Conservation (phyloP, 2,329 filamentous ascomycete genomes). For the Fusarium sp. region DNA sequence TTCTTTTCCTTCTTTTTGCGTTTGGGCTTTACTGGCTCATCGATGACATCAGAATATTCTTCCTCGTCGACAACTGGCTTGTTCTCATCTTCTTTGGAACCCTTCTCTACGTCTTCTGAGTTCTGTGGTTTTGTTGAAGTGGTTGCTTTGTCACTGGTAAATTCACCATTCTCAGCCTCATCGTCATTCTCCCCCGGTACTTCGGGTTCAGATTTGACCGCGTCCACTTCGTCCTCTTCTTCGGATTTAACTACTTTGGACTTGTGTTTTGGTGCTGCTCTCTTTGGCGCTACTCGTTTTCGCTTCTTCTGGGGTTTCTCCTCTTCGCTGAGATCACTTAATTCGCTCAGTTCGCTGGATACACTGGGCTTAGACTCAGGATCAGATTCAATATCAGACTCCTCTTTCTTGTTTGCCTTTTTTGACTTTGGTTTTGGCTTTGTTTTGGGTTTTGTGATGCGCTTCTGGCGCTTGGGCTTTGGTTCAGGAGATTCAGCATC, state of each 20-base stretch:
- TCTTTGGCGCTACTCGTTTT: slow-evolving; percentile 28
- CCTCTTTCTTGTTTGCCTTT: slow-evolving; percentile 37
- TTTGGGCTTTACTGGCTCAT: slow-evolving; percentile 73
- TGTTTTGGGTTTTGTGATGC: slow-evolving; percentile 46
- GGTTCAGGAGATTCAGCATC: slow-evolving; percentile 52
- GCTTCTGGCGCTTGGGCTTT: slow-evolving; percentile 57
- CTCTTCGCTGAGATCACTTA: slow-evolving; percentile 43
- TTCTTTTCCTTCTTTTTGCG: slow-evolving; percentile 64
- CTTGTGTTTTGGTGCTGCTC: slow-evolving; percentile 14
- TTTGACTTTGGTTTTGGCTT: slow-evolving; percentile 48
- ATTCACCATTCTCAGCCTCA: neutral
- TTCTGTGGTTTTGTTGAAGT: slow-evolving; percentile 5
- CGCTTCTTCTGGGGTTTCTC: slow-evolving; percentile 39
- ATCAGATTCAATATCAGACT: slow-evolving; percentile 36
- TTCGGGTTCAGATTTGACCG: slow-evolving; percentile 29
- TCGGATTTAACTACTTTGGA: slow-evolving; percentile 45
- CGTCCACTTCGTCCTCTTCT: slow-evolving; percentile 18
- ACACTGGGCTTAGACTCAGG: slow-evolving; percentile 39
- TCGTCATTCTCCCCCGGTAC: slow-evolving; percentile 8
- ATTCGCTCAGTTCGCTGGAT: slow-evolving; percentile 41
- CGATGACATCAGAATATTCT: slow-evolving; percentile 69
- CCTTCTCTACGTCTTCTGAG: slow-evolving; percentile 5
- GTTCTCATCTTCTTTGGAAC: slow-evolving; percentile 33
- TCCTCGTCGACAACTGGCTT: slow-evolving; percentile 48
- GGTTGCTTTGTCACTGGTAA: neutral